These are phyloP conservation scores for Magnusiomyces ingens DNA, from an alignment of 1,139 yeast species.

Conservation along the genomic window DNA sequence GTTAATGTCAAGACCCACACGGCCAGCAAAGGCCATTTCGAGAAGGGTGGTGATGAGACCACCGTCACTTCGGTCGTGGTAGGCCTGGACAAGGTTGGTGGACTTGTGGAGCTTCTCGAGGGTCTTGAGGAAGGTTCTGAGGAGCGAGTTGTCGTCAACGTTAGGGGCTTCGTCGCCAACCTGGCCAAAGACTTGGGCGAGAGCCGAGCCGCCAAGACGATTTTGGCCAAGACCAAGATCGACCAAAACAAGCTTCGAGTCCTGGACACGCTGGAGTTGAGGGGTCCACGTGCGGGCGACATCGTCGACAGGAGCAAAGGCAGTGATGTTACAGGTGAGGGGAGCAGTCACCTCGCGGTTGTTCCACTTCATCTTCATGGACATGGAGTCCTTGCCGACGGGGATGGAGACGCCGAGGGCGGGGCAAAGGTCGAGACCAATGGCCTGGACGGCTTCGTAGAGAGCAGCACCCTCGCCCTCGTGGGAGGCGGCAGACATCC, in stretches of 20 bases:
- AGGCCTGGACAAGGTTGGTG: conserved; percentile 56
- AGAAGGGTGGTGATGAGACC: conserved; percentile 78
- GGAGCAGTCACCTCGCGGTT: conserved; percentile 88
- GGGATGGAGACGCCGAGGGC: conserved; percentile 88
- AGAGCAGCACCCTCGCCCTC: conserved; percentile 93
- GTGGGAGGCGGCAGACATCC: conserved; percentile 99
- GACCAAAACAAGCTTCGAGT: conserved; percentile 64
- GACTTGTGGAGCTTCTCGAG: conserved; percentile 63
- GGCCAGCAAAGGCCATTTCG: conserved; percentile 97
- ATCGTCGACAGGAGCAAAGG: conserved; percentile 80
- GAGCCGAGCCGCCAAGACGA: conserved; percentile 83
- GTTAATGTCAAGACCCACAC: conserved; percentile 63
- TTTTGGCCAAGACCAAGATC: conserved; percentile 60
- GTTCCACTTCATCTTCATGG: conserved; percentile 97
- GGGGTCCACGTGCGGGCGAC: conserved; percentile 97
- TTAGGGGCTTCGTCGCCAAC: conserved; percentile 81
- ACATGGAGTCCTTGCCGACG: conserved; percentile 98
- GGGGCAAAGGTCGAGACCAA: conserved; percentile 92
- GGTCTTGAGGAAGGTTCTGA: conserved; percentile 66
- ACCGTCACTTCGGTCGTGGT: conserved; percentile 97
- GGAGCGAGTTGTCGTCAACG: conserved; percentile 58
- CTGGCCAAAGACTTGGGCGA: conserved; percentile 87
- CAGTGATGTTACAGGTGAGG: conserved; percentile 82
- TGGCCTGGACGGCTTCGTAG: conserved; percentile 95
- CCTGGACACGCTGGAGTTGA: conserved; percentile 45